These are phyloP conservation scores for Mycena olivaceomarginata DNA, from an alignment of 768 basidiomycete species.

Conservation along the genomic window DNA sequence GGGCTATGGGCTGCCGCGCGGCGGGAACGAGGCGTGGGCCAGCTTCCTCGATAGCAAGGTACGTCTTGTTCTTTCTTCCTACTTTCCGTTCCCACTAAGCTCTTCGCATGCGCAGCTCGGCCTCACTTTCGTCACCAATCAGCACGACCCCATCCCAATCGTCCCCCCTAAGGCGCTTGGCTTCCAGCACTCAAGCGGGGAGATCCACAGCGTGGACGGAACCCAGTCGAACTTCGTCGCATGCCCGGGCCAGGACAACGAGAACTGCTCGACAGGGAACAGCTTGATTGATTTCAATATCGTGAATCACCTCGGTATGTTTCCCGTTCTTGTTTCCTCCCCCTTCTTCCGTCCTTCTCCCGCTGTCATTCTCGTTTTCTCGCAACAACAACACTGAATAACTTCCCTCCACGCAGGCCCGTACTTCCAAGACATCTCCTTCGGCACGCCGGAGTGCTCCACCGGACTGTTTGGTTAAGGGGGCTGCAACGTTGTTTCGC, in stretches of 20 bases:
- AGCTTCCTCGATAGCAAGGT: slow-evolving; percentile 61
- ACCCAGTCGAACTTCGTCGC: slow-evolving; percentile 52
- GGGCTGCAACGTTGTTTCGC: slow-evolving; percentile 13
- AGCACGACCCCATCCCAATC: slow-evolving; percentile 64
- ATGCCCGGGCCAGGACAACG: slow-evolving; percentile 64
- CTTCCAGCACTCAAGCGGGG: slow-evolving; percentile 60
- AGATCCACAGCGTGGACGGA: slow-evolving; percentile 59
- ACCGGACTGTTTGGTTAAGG: slow-evolving; percentile 27
- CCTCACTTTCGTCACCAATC: slow-evolving; percentile 58
- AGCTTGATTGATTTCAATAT: slow-evolving; percentile 16
- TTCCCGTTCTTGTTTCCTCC: slow-evolving; percentile 21
- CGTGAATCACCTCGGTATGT: slow-evolving; percentile 49
- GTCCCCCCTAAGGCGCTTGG: slow-evolving; percentile 59
- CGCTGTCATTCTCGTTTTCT: slow-evolving; percentile 15
- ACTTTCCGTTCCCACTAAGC: background rate
- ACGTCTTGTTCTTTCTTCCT: slow-evolving; percentile 17
- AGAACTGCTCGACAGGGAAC: slow-evolving; percentile 30
- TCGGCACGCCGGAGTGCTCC: slow-evolving; percentile 45
- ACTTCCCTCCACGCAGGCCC: slow-evolving; percentile 46
- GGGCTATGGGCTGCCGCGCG: slow-evolving; percentile 66
- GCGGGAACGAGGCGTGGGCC: slow-evolving; percentile 66
- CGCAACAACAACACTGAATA: slow-evolving; percentile 36
- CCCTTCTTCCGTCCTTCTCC: slow-evolving; percentile 6
- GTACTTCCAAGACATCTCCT: slow-evolving; percentile 54
- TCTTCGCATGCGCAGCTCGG: slow-evolving; percentile 47